Base-by-base conservation (phyloP, 805 yeast genomes). In the Nakazawaea pomicola region DNA sequence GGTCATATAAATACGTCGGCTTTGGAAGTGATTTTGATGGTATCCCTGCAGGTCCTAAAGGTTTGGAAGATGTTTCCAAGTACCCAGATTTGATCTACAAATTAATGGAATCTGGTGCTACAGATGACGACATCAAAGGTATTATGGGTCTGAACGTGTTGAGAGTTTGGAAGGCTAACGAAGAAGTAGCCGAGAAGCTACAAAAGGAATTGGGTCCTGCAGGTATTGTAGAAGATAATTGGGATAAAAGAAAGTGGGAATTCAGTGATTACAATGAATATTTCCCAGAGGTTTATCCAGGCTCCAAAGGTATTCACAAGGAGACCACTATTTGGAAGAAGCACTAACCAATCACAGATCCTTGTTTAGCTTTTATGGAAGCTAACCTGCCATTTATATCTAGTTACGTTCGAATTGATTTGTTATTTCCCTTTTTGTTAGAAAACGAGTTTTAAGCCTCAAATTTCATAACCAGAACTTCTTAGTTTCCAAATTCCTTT, bases 11-110 rank as follows among this genome's bases (percentile, higher is more conserved):
- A 14, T 67, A 65, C 46, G 70, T 68, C 28, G 74, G 73, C 0
- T 55, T 72, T 4, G 79, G 79, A 1, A 63, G 71, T 4, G 80
- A 74, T 52, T 73, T 72, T 47, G 79, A 74, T 50, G 79, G 78
- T 11, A 72, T 72, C 38, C 69, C 70, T 15, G 52, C 43, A 5
- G 74, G 70, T 4, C 78, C 79, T 5, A 49, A 44, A 14, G 79
- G 78, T 0, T 52, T 74, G n/a, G 78, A 74, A 49, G 77, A 74
- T 48, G 78, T 72, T 1, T 70, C 78, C 10, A 74, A 73, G 49
- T 74, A 74, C 47, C 79, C 79, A 0, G 75, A 70, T 30, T 53
- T 74, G 38, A 50, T 74, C 21, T 62, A 61, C 41, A 53, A 47
- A 28, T 51, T 54, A 20, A 55, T 57, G 60, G 53, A 35, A 4